phyloP scores from a whole-genome alignment of 495 filamentous ascomycete genomes.

The Parmelia sp. region DNA sequence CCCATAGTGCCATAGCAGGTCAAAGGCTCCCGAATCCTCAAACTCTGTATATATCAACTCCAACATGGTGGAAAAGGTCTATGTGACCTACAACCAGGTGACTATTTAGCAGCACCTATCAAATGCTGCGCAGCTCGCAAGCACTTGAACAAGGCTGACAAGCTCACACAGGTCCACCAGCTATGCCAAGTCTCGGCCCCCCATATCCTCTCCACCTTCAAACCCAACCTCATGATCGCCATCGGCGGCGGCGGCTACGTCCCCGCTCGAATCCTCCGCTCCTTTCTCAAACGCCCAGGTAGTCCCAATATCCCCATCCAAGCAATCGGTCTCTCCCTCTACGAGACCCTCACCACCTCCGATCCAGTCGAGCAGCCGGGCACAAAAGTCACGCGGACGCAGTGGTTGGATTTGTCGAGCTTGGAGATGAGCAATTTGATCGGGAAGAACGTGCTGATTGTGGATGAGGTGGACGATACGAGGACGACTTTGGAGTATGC shows the following conservation, averaged over 20 bases:
- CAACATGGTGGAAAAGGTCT: constrained; percentile 82
- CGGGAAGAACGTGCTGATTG: constrained; percentile 95
- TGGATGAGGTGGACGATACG: constrained; percentile 98
- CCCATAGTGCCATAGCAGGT: background rate
- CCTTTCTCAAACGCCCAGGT: constrained; percentile 88
- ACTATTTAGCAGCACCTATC: background rate
- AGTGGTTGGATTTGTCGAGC: constrained; percentile 91
- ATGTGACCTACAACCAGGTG: constrained; percentile 94
- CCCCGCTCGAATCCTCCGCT: constrained; percentile 91
- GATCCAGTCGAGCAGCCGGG: constrained; percentile 67
- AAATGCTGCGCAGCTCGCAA: background rate
- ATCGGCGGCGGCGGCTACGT: constrained; percentile 98
- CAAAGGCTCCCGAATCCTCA: background rate
- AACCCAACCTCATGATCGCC: constrained; percentile 95
- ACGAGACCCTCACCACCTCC: constrained; percentile 68
- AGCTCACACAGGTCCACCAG: constrained; percentile 72
- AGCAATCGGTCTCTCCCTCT: constrained; percentile 95
- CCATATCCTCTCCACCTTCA: constrained; percentile 72
- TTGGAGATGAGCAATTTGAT: constrained; percentile 88
- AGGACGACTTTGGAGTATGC: constrained; percentile 96
- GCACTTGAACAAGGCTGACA: constrained; percentile 7
- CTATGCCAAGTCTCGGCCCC: constrained; percentile 81
- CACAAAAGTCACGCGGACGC: constrained; percentile 92
- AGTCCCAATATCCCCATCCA: constrained; percentile 97
- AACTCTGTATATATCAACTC: background rate